Percentiles rank a stretch among this genome's conserved stretches.
phyloP scores from a whole-genome alignment of 2,329 filamentous ascomycete species.

The Pezicula radicicola region DNA sequence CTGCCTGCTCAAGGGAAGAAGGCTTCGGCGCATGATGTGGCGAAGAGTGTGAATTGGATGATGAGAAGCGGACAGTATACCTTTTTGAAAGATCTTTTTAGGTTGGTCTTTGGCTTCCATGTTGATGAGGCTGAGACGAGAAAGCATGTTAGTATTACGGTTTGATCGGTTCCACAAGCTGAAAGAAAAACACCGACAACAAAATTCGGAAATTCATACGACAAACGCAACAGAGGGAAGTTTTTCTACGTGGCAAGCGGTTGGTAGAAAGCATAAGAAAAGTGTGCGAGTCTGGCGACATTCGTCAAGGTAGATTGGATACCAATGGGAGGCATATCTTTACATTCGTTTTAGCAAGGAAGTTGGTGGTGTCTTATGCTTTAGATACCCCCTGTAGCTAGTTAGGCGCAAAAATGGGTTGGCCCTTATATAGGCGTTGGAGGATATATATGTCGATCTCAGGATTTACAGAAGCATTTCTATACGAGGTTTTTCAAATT shows the following conservation, averaged over 20 bases:
- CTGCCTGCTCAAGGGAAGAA: constrained; percentile 56
- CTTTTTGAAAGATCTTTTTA: constrained; percentile 80
- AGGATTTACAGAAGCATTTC: too few relatives aligned
- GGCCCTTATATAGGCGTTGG: too few relatives aligned
- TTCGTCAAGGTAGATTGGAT: not conserved
- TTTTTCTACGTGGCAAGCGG: not conserved
- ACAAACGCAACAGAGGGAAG: not conserved
- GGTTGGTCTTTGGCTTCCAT: constrained; percentile 79
- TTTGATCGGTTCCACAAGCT: constrained; percentile 31
- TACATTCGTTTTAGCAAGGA: not conserved
- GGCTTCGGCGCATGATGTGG: constrained; percentile 70
- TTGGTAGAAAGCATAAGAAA: not conserved
- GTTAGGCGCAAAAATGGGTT: too few relatives aligned
- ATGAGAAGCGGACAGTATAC: constrained; percentile 67
- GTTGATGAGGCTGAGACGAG: constrained; percentile 72
- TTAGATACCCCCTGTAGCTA: not conserved
- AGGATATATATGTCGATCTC: too few relatives aligned
- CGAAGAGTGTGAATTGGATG: constrained; percentile 76
- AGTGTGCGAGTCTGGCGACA: not conserved
- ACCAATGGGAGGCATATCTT: not conserved
- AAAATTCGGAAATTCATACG: not conserved
- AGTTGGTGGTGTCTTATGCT: not conserved
- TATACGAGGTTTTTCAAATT: too few relatives aligned
- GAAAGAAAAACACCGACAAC: not conserved
- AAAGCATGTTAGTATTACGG: constrained; percentile 60